A percentile compares a stretch with the other conserved stretches of the same genome.
Conservation (phyloP, 495 filamentous ascomycete genomes). For the Penicillium coffeae region DNA sequence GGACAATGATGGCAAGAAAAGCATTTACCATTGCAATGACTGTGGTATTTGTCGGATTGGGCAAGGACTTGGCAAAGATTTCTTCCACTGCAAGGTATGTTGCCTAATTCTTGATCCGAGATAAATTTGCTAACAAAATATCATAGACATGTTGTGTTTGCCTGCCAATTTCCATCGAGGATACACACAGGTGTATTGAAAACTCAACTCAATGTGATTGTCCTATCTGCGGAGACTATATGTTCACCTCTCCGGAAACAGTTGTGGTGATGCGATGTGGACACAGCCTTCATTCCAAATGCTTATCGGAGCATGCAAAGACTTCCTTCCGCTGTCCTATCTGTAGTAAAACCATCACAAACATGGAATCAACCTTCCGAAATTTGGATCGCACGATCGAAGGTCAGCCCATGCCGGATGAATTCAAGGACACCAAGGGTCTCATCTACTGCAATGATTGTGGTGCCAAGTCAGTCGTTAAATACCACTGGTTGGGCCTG, state of each 20-base stretch:
- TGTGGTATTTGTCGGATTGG: conserved; percentile 95
- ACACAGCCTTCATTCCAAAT: conserved; percentile 88
- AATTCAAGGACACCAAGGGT: conserved; percentile 75
- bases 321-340: conserved; percentile 91
- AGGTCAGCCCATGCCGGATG: conserved; percentile 83
- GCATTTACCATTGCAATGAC: conserved; percentile 94
- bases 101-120: not conserved
- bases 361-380: conserved; percentile 95
- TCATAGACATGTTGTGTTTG: conserved; percentile 82
- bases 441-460: conserved; percentile 94
- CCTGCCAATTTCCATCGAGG: conserved; percentile 75
- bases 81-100: conserved; percentile 91
- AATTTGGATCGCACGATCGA: conserved; percentile 83
- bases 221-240: conserved; percentile 96
- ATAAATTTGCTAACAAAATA: conserved; percentile 9
- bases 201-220: conserved; percentile 92
- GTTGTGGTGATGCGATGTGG: conserved; percentile 96
- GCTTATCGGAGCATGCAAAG: conserved; percentile 79
- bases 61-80: conserved; percentile 90
- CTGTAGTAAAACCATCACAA: conserved; percentile 86
- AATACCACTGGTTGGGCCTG: conserved; percentile 91
- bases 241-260: conserved; percentile 86
- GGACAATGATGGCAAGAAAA: conserved; percentile 88
- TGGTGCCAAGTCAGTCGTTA: conserved; percentile 73
- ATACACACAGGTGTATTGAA: conserved; percentile 91